Base-by-base conservation (phyloP, 805 yeast genomes). In the Lachancea sp. region DNA sequence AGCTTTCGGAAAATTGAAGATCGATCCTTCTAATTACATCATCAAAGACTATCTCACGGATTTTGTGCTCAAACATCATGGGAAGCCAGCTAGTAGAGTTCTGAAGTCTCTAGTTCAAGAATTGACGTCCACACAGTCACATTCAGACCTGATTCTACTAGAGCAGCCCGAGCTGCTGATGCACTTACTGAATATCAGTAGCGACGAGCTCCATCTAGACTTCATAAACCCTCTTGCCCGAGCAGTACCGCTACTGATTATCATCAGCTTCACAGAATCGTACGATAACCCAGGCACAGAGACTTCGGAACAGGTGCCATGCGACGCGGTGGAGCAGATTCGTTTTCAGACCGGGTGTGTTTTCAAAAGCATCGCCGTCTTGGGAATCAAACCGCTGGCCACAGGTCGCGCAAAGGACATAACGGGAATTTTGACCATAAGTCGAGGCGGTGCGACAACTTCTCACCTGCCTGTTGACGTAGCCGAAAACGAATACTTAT, bases 371-470 rank as follows among this genome's bases (percentile, higher is more conserved):
- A 45, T 56, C 2, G 59, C 51, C 1, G 47, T 55, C 1, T 51
- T 87, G n/a, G 69, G 73, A 17, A 57, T 87, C 30, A 74, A 77
- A 54, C 89, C 95, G 1, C 66, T 88, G 48, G 70, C 75, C 2
- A 86, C 95, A 0, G 95, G 95, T 0, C 71, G 87, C 53, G 95
- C 96, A 0, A 77, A 75, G 37, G 96, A 88, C 58, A 75, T 85
- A 2, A 82, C 95, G 0, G 96, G 96, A 1, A 71, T 81, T 3
- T 57, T 88, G 34, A 69, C 76, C 0, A 71, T 88, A 0, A 63
- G 81, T 0, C 67, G 66, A 41, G 95, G 95, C 0, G 68, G 79
- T 2, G 47, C 70, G 2, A 64, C 72, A 2, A 50, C 52, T n/a
- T 53, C 55, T 3, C 41, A 44, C 25, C 41, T 47, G 12, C 30